These are phyloP conservation scores for Penicillium simplicissimum DNA, from an alignment of 495 filamentous ascomycete species.

Conservation along the genomic window DNA sequence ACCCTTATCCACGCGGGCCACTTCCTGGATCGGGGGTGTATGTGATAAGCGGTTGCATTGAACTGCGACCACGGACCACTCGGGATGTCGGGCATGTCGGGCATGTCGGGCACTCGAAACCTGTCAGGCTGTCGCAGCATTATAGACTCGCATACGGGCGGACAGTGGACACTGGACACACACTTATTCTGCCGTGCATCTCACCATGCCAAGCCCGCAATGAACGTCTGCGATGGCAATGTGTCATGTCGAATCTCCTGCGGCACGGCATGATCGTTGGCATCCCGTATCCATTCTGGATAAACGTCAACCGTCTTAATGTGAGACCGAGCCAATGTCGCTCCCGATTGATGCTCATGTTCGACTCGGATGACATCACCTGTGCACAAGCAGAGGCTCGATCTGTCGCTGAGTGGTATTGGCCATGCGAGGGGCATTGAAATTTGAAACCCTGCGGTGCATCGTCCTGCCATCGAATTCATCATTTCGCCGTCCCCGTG, in stretches of 20 bases:
- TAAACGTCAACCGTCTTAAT: background rate
- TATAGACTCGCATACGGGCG: background rate
- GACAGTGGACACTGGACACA: too few relatives aligned
- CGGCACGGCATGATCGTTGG: background rate
- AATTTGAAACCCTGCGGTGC: conserved; percentile 7
- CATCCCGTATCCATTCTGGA: background rate
- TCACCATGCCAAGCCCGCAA: conserved; percentile 2
- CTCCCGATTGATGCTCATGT: background rate
- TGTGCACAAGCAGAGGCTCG: background rate
- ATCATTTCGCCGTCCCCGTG: conserved; percentile 9
- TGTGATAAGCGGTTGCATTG: conserved; percentile 13
- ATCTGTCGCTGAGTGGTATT: background rate
- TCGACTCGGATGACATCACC: background rate
- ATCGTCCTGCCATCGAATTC: background rate
- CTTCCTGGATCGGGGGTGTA: conserved; percentile 4
- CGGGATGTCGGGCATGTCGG: conserved; percentile 9
- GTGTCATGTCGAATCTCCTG: background rate
- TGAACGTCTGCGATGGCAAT: conserved; percentile 10
- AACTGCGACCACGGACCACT: conserved; percentile 13
- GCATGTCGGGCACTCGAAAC: background rate
- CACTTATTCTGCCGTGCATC: conserved; percentile 1
- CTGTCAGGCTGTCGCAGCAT: background rate
- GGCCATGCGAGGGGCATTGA: conserved; percentile 1
- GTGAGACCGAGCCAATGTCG: background rate
- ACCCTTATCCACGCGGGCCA: background rate